Evolutionary conservation across 1,284 basidiomycete genomes (phyloP).

Genomic region (Trametes sp.): DNA sequence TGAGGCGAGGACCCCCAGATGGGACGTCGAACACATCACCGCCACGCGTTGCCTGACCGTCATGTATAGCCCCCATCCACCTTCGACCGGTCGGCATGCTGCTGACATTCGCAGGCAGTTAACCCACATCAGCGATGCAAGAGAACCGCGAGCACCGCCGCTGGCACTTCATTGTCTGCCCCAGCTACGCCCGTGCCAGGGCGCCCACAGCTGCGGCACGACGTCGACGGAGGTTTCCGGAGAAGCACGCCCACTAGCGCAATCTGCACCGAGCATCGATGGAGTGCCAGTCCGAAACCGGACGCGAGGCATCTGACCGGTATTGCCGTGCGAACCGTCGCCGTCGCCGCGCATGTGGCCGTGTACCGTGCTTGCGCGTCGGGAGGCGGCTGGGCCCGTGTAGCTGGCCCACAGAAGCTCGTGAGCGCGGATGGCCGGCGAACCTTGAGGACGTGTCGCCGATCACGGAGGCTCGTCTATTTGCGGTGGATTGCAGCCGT

Average conservation of each 20-base stretch:
- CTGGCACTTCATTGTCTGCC: no score
- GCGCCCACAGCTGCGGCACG: background rate
- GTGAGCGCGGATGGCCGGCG: no score
- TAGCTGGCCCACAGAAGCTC: no score
- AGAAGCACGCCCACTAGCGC: background rate
- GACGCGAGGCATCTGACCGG: background rate
- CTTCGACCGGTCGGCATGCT: background rate
- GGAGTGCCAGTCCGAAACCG: background rate
- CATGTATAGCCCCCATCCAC: background rate
- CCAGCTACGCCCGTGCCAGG: no score
- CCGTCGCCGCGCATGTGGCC: background rate
- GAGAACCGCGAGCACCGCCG: background rate
- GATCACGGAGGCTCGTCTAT: no score
- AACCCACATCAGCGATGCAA: background rate
- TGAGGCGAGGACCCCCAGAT: background rate
- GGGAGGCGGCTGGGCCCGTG: background rate
- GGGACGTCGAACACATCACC: background rate
- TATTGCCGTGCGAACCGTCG: background rate
- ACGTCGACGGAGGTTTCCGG: background rate
- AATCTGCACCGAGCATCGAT: background rate
- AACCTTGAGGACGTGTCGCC: background rate
- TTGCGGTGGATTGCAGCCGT: no score
- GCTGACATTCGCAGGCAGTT: background rate
- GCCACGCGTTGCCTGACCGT: background rate
- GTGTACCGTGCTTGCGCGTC: background rate